Percentiles rank a stretch among this genome's conserved stretches.
Evolutionary conservation across 768 basidiomycete species (phyloP).

Genomic region (Hemileccinum rubropunctum): DNA sequence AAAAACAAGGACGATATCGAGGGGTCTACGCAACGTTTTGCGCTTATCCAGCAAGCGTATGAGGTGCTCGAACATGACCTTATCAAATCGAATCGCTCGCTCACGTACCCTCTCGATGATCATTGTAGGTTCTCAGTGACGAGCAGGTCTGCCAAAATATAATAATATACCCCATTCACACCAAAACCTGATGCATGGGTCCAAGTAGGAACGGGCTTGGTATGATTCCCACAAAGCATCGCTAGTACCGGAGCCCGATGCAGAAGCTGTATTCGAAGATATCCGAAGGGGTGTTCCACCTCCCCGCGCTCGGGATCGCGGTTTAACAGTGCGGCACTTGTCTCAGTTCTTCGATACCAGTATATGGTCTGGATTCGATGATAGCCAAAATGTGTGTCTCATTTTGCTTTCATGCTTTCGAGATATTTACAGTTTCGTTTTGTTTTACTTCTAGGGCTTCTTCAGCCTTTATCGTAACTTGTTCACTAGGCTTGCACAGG

Average conservation of each 20-base stretch:
- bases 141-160: conserved; percentile 69
- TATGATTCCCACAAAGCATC: conserved; percentile 92
- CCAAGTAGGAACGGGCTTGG: conserved; percentile 92
- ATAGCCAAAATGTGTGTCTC: conserved; percentile 52
- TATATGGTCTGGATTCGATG: conserved; percentile 64
- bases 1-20: conserved; percentile 84
- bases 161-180: not conserved
- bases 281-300: conserved; percentile 67
- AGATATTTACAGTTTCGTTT: not conserved
- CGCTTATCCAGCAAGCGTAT: conserved; percentile 90
- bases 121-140: conserved; percentile 82
- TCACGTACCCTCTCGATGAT: not conserved
- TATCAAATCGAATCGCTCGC: not conserved
- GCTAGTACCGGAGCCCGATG: conserved; percentile 77
- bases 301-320: conserved; percentile 59
- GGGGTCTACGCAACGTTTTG: conserved; percentile 84
- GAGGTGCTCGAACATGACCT: conserved; percentile 51
- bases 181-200: conserved; percentile 13
- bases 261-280: conserved; percentile 80
- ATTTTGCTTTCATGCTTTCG: not conserved
- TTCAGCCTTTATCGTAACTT: conserved; percentile 86
- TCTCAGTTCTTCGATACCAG: conserved; percentile 79
- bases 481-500: conserved; percentile 77
- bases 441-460: conserved; percentile 60
- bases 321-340: conserved; percentile 77